These are phyloP conservation scores for Psilocybe azurescens DNA, from an alignment of 768 basidiomycete species.

Conservation along the genomic window DNA sequence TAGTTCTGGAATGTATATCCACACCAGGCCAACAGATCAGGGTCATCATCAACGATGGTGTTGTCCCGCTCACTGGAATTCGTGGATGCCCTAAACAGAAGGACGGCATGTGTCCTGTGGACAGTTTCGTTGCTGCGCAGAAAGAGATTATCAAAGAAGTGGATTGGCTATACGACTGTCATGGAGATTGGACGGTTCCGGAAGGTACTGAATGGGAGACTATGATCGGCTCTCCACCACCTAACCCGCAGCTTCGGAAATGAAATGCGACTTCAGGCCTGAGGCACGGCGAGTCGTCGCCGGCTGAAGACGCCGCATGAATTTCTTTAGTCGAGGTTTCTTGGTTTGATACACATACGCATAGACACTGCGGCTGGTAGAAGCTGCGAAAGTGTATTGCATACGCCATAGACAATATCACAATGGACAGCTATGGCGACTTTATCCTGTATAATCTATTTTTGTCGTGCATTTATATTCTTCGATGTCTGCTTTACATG, in stretches of 20 bases:
- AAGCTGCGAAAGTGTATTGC: not conserved
- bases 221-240: constrained; percentile 64
- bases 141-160: constrained; percentile 65
- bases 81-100: constrained; percentile 73
- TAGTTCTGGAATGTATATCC: constrained; percentile 70
- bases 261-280: not conserved
- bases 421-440: not conserved
- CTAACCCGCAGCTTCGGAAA: constrained; percentile 28
- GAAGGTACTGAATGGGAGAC: constrained; percentile 74
- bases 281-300: not conserved
- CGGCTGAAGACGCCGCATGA: not conserved
- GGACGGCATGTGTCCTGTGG: constrained; percentile 80
- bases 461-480: too few species aligned
- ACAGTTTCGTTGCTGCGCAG: constrained; percentile 73
- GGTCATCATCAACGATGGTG: constrained; percentile 87
- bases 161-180: constrained; percentile 80
- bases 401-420: not conserved
- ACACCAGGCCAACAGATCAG: constrained; percentile 66
- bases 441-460: not conserved
- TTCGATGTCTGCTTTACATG: too few species aligned
- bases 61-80: constrained; percentile 80
- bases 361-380: not conserved
- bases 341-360: not conserved
- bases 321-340: not conserved
- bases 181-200: constrained; percentile 77